phyloP scores from a whole-genome alignment of 2,329 filamentous ascomycete genomes.

The Cadophora malorum region DNA sequence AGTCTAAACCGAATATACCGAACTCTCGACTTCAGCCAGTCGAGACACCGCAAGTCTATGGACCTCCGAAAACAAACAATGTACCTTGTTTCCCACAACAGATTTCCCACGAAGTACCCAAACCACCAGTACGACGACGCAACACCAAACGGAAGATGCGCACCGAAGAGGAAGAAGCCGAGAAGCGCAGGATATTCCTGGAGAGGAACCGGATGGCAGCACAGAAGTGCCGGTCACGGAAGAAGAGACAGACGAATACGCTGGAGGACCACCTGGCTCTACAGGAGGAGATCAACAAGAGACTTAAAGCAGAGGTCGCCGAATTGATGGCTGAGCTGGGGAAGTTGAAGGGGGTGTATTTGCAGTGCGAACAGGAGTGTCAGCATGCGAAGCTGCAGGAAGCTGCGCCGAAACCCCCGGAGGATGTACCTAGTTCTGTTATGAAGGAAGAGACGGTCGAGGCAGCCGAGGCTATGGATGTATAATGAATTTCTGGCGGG shows the following conservation, averaged over 20 bases:
- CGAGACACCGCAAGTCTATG: neutral
- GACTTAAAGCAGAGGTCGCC: neutral
- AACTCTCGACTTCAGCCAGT: neutral
- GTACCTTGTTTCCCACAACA: neutral
- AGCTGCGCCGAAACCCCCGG: neutral
- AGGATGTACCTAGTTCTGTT: neutral
- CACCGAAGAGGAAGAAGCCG: constrained; percentile 10
- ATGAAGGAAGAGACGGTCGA: neutral
- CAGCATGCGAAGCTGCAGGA: neutral
- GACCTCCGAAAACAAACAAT: neutral
- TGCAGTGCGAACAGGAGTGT: constrained; percentile 18
- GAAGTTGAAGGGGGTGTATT: constrained; percentile 2
- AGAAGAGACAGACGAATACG: constrained; percentile 17
- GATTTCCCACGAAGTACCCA: neutral
- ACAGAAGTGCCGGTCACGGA: constrained; percentile 19
- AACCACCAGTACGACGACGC: constrained; percentile 11
- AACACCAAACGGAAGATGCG: constrained; percentile 14
- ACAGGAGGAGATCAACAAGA: constrained; percentile 18
- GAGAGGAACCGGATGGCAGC: constrained; percentile 20
- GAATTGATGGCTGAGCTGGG: constrained; percentile 1
- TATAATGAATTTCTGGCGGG: neutral
- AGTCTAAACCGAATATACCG: neutral
- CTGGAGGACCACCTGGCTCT: constrained; percentile 17
- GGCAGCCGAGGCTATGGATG: constrained; percentile 1
- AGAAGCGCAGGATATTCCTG: constrained; percentile 4